Evolutionary conservation across 2,329 filamentous ascomycete species (phyloP).

Genomic region (Tetracladium maxilliforme): DNA sequence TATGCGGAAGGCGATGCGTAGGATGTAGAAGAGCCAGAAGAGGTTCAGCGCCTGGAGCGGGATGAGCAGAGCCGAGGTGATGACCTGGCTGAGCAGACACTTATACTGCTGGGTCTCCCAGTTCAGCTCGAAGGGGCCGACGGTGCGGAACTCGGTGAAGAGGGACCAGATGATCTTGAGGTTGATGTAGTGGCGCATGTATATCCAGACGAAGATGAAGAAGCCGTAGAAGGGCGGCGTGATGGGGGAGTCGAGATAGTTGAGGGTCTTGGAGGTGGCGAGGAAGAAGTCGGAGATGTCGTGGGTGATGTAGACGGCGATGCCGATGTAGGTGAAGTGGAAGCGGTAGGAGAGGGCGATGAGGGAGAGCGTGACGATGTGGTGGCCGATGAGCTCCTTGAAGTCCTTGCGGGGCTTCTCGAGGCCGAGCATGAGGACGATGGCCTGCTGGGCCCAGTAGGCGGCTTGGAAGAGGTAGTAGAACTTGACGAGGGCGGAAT

Average conservation of each 20-base stretch:
- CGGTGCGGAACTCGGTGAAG: slow-evolving; percentile 58
- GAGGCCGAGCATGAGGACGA: slow-evolving; percentile 72
- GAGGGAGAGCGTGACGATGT: slow-evolving; percentile 74
- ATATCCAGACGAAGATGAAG: slow-evolving; percentile 77
- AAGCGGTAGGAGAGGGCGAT: slow-evolving; percentile 85
- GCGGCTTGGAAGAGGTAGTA: slow-evolving; percentile 91
- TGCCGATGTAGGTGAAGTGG: slow-evolving; percentile 90
- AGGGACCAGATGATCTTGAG: slow-evolving; percentile 62
- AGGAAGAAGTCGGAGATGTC: slow-evolving; percentile 95
- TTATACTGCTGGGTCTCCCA: slow-evolving; percentile 70
- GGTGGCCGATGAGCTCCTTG: slow-evolving; percentile 81
- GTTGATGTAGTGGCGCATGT: slow-evolving; percentile 78
- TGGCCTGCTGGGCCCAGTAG: slow-evolving; percentile 91
- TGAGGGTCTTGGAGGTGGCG: slow-evolving; percentile 80
- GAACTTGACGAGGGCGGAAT: slow-evolving; percentile 74
- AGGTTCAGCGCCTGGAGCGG: slow-evolving; percentile 62
- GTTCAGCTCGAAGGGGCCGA: slow-evolving; percentile 62
- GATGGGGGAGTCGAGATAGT: slow-evolving; percentile 70
- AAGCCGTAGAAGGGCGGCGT: slow-evolving; percentile 73
- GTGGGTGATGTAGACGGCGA: slow-evolving; percentile 88
- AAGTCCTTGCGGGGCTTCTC: slow-evolving; percentile 94
- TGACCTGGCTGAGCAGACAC: slow-evolving; percentile 52
- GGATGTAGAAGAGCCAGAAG: slow-evolving; percentile 70
- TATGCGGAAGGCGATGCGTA: slow-evolving; percentile 61
- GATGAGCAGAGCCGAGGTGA: slow-evolving; percentile 49